Conservation (phyloP, 2,329 filamentous ascomycete genomes). For the Colletotrichum higginsianum region DNA sequence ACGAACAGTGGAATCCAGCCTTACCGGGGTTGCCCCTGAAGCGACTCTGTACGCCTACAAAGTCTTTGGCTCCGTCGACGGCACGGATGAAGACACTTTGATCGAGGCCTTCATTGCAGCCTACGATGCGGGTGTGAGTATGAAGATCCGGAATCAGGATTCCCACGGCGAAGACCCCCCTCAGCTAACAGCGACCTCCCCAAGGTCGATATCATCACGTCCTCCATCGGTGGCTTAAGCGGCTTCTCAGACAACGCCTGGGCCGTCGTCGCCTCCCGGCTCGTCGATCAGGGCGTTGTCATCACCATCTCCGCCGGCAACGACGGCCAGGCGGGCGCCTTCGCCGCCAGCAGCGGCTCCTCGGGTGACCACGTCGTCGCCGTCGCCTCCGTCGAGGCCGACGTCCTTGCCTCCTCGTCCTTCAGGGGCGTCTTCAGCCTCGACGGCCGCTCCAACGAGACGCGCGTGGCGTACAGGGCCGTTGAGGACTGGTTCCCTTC, state of each 20-base stretch:
- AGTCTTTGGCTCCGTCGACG: conserved; percentile 32
- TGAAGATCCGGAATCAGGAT: neutral
- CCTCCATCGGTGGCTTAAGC: conserved; percentile 43
- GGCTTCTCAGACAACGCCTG: conserved; percentile 46
- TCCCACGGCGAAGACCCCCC: neutral
- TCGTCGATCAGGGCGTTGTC: conserved; percentile 59
- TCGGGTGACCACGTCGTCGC: conserved; percentile 59
- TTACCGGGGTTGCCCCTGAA: conserved; percentile 36
- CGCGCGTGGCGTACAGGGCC: conserved; percentile 35
- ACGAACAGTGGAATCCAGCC: neutral
- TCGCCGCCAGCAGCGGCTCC: conserved; percentile 56
- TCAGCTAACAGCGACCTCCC: neutral
- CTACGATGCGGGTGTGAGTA: conserved; percentile 36
- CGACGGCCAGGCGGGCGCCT: conserved; percentile 58
- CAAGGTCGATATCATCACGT: conserved; percentile 47
- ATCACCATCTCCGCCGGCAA: conserved; percentile 61
- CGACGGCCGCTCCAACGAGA: conserved; percentile 21
- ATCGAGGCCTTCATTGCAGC: conserved; percentile 39
- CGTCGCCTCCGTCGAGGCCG: conserved; percentile 58
- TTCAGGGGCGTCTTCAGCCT: conserved; percentile 32
- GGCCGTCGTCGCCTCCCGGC: conserved; percentile 57
- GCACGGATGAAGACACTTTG: conserved; percentile 40
- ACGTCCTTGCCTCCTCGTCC: conserved; percentile 28
- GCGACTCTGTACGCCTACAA: conserved; percentile 39
- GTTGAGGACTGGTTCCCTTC: conserved; percentile 32